These are phyloP conservation scores for Thelephora terrestris DNA, from an alignment of 1,284 basidiomycete genomes.

Conservation along the genomic window DNA sequence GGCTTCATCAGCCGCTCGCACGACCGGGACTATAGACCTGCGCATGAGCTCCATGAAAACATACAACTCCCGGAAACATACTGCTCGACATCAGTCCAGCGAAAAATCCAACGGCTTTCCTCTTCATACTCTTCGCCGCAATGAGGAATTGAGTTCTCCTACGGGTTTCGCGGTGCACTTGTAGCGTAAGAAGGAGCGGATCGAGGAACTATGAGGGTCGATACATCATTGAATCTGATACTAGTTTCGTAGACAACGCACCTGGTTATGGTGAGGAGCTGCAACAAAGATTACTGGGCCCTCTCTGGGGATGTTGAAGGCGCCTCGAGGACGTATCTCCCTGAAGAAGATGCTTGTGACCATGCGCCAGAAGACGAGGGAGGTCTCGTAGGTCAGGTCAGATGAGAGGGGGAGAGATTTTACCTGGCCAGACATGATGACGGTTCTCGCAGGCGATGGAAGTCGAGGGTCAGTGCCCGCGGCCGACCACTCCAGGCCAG, in stretches of 20 bases:
- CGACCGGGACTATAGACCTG: slow-evolving; percentile 69
- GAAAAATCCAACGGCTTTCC: slow-evolving; percentile 76
- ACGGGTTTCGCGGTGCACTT: slow-evolving; percentile 80
- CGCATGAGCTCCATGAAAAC: slow-evolving; percentile 11
- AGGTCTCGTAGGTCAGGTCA: slow-evolving; percentile 45
- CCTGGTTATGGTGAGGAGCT: slow-evolving; percentile 96
- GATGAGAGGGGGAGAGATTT: slow-evolving; percentile 4
- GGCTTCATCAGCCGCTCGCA: slow-evolving; percentile 85
- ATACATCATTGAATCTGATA: slow-evolving; percentile 8
- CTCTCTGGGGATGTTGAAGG: slow-evolving; percentile 88
- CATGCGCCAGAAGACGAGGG: slow-evolving; percentile 70
- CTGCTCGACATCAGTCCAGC: slow-evolving; percentile 85
- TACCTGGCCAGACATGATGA: slow-evolving; percentile 1
- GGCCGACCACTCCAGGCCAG: no score
- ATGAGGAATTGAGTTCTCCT: slow-evolving; percentile 85
- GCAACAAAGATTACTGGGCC: slow-evolving; percentile 96
- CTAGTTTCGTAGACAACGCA: slow-evolving; percentile 19
- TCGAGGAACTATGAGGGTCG: slow-evolving; percentile 73
- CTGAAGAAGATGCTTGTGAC: slow-evolving; percentile 96
- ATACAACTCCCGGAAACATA: slow-evolving; percentile 33
- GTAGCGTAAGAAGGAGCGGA: slow-evolving; percentile 80
- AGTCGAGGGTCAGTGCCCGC: no score
- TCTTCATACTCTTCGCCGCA: slow-evolving; percentile 88
- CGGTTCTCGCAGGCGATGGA: no score
- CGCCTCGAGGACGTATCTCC: slow-evolving; percentile 90